Percentiles rank a stretch among this genome's conserved stretches.
Conservation (phyloP, 331 rosid genomes). For the Acacia concinna region DNA sequence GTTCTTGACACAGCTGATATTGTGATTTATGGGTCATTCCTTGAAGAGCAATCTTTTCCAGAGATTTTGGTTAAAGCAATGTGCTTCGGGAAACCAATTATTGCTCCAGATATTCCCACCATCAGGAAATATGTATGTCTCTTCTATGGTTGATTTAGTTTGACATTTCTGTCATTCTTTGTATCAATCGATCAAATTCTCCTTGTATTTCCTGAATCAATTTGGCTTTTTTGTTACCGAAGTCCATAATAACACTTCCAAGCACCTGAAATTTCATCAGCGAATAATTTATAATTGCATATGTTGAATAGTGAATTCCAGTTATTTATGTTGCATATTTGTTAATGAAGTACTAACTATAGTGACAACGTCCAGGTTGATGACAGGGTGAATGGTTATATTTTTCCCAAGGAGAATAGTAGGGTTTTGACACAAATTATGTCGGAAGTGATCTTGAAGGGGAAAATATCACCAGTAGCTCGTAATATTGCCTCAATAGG, state of each 20-base stretch:
- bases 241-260: not conserved
- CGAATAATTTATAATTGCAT: not conserved
- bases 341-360: slow-evolving; percentile 42
- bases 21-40: slow-evolving; percentile 84
- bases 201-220: not conserved
- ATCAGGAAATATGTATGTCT: slow-evolving; percentile 79
- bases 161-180: not conserved
- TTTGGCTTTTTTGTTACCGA: slow-evolving; percentile 1
- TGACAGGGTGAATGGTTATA: slow-evolving; percentile 85
- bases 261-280: not conserved
- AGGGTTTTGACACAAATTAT: slow-evolving; percentile 58
- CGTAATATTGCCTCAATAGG: slow-evolving; percentile 75
- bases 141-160: slow-evolving; percentile 28
- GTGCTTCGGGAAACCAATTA: slow-evolving; percentile 87
- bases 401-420: slow-evolving; percentile 72
- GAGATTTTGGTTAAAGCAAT: slow-evolving; percentile 81
- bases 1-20: slow-evolving; percentile 63
- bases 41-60: slow-evolving; percentile 84
- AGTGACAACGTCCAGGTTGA: slow-evolving; percentile 62
- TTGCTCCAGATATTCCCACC: slow-evolving; percentile 82
- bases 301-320: not conserved
- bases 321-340: slow-evolving; percentile 14
- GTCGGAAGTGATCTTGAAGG: slow-evolving; percentile 59
- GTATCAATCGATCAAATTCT: slow-evolving; percentile 26
- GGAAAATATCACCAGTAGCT: slow-evolving; percentile 72